Evolutionary conservation across 2,329 filamentous ascomycete species (phyloP).

Genomic region (Verticillium albo-atrum): DNA sequence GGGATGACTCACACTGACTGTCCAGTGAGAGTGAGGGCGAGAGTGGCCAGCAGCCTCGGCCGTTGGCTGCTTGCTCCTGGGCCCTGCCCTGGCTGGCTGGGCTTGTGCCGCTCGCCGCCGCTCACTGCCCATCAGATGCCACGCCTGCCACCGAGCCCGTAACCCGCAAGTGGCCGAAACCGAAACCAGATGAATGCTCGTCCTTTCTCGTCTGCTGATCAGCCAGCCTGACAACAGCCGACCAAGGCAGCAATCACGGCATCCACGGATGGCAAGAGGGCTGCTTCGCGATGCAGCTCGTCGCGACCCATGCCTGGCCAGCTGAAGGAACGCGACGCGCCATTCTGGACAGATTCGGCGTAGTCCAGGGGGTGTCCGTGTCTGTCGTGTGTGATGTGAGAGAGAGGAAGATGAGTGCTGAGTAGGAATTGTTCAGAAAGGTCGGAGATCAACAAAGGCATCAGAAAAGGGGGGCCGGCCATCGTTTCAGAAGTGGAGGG

Average conservation of each 20-base stretch:
- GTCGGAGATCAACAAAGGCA: not conserved
- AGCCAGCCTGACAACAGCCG: not conserved
- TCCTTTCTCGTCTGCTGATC: not conserved
- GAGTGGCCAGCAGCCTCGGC: not conserved
- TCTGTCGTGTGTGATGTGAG: not conserved
- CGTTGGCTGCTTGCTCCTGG: not conserved
- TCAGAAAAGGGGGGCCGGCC: constrained; percentile 6
- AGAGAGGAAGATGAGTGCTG: not conserved
- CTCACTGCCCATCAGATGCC: not conserved
- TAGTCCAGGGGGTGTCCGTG: not conserved
- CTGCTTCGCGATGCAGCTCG: not conserved
- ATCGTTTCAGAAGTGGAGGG: constrained; percentile 13
- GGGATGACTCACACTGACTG: not conserved
- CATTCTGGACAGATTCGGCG: not conserved
- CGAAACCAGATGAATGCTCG: not conserved
- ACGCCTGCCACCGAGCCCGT: not conserved
- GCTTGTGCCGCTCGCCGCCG: not conserved
- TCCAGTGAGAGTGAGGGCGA: too few relatives aligned
- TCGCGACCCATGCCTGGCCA: not conserved
- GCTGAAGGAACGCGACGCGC: not conserved
- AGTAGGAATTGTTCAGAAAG: not conserved
- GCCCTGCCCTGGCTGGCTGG: too few relatives aligned
- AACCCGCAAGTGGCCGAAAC: not conserved
- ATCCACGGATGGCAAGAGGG: too few relatives aligned
- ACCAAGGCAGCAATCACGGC: not conserved